Conservation (phyloP, 1,139 yeast species). For the Scheffersomyces parashehatae region DNA sequence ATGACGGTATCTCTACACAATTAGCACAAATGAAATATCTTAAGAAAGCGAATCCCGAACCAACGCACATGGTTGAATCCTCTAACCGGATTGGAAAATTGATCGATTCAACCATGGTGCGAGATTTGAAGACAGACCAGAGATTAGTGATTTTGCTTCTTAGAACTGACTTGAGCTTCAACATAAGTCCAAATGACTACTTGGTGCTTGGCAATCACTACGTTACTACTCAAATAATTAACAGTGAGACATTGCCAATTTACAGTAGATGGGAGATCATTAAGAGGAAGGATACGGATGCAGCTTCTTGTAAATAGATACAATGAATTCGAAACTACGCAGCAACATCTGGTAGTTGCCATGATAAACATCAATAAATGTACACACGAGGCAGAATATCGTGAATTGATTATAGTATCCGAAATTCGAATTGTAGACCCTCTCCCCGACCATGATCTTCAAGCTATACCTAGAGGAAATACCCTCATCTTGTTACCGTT, state of each 20-base stretch:
- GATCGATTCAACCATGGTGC: slow-evolving; percentile 16
- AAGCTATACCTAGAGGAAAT: no score
- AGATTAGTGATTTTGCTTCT: slow-evolving; percentile 11
- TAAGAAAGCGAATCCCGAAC: no score
- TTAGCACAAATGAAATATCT: no score
- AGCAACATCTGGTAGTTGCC: no score
- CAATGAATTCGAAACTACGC: no score
- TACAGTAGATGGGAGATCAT: slow-evolving; percentile 11
- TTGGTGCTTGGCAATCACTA: slow-evolving; percentile 5
- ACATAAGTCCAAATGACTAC: slow-evolving; percentile 5
- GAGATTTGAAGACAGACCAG: slow-evolving; percentile 4
- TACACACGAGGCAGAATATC: no score
- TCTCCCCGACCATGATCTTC: no score
- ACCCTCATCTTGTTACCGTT: no score
- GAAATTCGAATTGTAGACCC: no score
- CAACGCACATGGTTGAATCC: not conserved
- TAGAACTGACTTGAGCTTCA: slow-evolving; percentile 18
- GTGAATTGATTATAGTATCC: no score
- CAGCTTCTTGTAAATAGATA: slow-evolving; percentile 1
- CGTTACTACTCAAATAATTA: slow-evolving; percentile 2
- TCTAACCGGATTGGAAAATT: slow-evolving; percentile 20
- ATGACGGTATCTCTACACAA: no score
- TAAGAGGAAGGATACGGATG: slow-evolving; percentile 3
- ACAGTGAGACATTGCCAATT: slow-evolving; percentile 6
- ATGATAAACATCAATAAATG: no score